Evolutionary conservation across 1,284 basidiomycete species (phyloP).

Genomic region (Sporisorium sorghi): DNA sequence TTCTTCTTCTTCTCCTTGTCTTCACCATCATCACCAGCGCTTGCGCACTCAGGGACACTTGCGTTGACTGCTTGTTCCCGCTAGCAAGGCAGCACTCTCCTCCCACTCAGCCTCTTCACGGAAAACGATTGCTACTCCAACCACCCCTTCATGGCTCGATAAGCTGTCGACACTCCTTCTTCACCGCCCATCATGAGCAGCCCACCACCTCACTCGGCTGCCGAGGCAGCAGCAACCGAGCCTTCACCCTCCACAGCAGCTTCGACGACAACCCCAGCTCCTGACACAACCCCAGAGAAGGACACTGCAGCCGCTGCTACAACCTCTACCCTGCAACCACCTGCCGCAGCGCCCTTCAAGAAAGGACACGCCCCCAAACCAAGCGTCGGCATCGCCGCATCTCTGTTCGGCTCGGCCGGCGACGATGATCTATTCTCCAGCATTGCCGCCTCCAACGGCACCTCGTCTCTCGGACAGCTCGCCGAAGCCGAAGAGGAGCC

Average conservation of each 20-base stretch:
- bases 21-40: conserved; percentile 1
- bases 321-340: conserved; percentile 6
- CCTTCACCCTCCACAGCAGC: background rate
- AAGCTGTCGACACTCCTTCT: background rate
- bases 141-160: conserved; percentile 1
- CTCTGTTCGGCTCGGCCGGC: conserved; percentile 55
- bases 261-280: conserved; percentile 1
- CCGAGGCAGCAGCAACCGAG: conserved; percentile 3
- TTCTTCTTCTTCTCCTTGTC: background rate
- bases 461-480: conserved; percentile 25
- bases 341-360: conserved; percentile 17
- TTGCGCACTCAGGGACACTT: background rate
- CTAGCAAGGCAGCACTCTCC: background rate
- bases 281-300: background rate
- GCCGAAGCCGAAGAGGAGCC: conserved; percentile 32
- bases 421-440: conserved; percentile 59
- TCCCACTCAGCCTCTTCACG: background rate
- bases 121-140: background rate
- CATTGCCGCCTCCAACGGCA: conserved; percentile 31
- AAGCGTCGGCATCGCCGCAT: conserved; percentile 60
- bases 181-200: conserved; percentile 25
- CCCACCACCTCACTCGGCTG: conserved; percentile 15
- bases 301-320: conserved; percentile 4
- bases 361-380: conserved; percentile 51
- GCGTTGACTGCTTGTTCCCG: too few species aligned